A percentile compares a stretch with the other conserved stretches of the same genome.
phyloP scores from a whole-genome alignment of 495 filamentous ascomycete genomes.

The Aeminium ludgeri region DNA sequence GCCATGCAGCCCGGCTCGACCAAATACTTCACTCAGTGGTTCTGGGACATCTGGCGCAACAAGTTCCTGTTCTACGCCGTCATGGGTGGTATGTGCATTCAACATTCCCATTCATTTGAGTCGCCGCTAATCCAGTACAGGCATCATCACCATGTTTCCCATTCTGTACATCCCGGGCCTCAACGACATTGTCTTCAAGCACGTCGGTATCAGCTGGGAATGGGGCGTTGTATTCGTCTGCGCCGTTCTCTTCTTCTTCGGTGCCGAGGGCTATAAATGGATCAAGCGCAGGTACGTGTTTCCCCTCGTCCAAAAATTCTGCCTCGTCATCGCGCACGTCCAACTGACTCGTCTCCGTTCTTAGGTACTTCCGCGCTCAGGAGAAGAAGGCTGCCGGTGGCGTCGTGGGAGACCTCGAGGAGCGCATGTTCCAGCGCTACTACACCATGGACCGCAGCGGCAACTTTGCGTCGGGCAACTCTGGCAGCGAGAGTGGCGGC shows the following conservation, averaged over 20 bases:
- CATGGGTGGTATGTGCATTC: conserved; percentile 27
- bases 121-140: no score
- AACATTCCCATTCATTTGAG: background rate
- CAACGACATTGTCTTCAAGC: conserved; percentile 57
- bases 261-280: conserved; percentile 52
- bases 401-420: background rate
- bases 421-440: background rate
- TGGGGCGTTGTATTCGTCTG: conserved; percentile 48
- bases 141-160: conserved; percentile 51
- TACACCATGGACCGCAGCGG: no score
- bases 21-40: conserved; percentile 30
- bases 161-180: conserved; percentile 56
- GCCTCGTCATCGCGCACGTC: no score
- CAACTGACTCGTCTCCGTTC: no score
- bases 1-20: conserved; percentile 41
- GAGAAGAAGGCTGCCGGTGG: background rate
- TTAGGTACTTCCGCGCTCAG: no score
- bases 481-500: no score
- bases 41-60: conserved; percentile 48
- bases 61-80: conserved; percentile 61
- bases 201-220: conserved; percentile 56
- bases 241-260: conserved; percentile 38
- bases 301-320: no score
- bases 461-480: no score
- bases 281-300: conserved; percentile 34